Base-by-base conservation (phyloP, 2,329 filamentous ascomycete species). In the Geosmithia flava region DNA sequence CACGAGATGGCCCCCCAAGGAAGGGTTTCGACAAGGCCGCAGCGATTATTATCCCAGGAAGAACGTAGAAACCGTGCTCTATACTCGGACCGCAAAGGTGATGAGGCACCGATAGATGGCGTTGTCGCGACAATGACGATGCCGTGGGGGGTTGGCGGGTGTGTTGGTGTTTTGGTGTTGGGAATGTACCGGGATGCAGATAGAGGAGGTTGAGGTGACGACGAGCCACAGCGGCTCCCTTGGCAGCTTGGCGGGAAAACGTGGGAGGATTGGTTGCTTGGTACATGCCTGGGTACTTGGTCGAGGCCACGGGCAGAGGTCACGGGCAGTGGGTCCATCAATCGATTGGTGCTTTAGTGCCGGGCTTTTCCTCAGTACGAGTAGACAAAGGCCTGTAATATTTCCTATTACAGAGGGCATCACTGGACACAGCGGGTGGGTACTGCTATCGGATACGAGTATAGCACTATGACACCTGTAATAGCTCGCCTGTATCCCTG, bases 31-130 rank as follows among this genome's bases (percentile, higher is more conserved):
- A 13, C 33, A 16, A 37, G 10, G 11, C 33, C 13, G 11, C 33
- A 16, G 16, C 16, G 23, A 4, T 13, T 37, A 13, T 13, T 37
- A 37, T 11, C n/a, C n/a, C n/a, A n/a, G n/a, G 11, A 16, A 16
- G 33, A 16, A 11, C 13, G 3, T 7, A 37, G 33, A 16, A 37
- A 7, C 5, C 33, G 15, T 37, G 3, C 33, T n/a, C 33, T 7
- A 37, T 16, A 13, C 10, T 17, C 10, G 44, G 6, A 15, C 15
- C 30, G 20, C 43, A 49, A 45, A 43, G 41, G 47, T 47, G 48
- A 47, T 48, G 50, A 49, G 20, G 50, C 17, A 29, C 19, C n/a
- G 27, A 20, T 33, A 27, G 15, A 30, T 30, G 33, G 33, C 33
- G 33, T 13, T 37, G 15, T 37, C 33, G 33, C 33, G 33, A 37